Percentiles rank a stretch among this genome's conserved stretches.
These are phyloP conservation scores for Nitzschia putrida DNA, from an alignment of 108 stramenopile genomes.

Conservation along the genomic window DNA sequence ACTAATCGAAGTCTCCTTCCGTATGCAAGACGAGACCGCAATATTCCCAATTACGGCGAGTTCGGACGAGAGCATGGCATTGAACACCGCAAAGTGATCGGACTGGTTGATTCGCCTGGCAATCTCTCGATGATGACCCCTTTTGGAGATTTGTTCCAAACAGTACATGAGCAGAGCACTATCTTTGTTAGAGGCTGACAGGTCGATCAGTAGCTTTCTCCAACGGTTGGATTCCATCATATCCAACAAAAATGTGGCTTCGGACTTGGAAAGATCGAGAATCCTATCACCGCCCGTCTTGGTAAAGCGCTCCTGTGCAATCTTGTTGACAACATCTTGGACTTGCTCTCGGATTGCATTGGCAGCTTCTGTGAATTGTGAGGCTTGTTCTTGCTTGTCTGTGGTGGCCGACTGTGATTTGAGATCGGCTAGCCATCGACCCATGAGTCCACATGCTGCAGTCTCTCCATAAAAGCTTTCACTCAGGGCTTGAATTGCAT, in stretches of 20 bases:
- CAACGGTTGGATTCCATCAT: constrained; percentile 82
- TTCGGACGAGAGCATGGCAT: constrained; percentile 77
- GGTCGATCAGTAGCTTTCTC: constrained; percentile 82
- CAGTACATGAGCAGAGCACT: constrained; percentile 80
- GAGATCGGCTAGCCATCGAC: constrained; percentile 73
- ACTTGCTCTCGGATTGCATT: constrained; percentile 66
- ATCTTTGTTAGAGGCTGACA: constrained; percentile 76
- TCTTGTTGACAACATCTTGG: constrained; percentile 61
- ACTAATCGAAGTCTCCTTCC: constrained; percentile 44
- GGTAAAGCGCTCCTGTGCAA: constrained; percentile 79
- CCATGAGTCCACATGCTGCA: constrained; percentile 75
- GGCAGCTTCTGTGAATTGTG: constrained; percentile 30
- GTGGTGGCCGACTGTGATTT: constrained; percentile 39
- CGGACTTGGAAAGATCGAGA: constrained; percentile 61
- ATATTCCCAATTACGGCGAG: constrained; percentile 58
- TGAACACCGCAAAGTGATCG: constrained; percentile 84
- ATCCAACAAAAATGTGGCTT: constrained; percentile 77
- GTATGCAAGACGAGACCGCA: constrained; percentile 56
- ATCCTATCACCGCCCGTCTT: constrained; percentile 70
- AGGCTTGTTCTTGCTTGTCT: constrained; percentile 2
- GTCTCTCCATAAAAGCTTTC: constrained; percentile 70
- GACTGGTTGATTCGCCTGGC: constrained; percentile 82
- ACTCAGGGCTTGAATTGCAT: constrained; percentile 65
- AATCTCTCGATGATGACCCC: constrained; percentile 85
- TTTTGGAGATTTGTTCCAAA: constrained; percentile 70